Evolutionary conservation across 345 rosid genomes (phyloP).

Genomic region (Brassica juncea): DNA sequence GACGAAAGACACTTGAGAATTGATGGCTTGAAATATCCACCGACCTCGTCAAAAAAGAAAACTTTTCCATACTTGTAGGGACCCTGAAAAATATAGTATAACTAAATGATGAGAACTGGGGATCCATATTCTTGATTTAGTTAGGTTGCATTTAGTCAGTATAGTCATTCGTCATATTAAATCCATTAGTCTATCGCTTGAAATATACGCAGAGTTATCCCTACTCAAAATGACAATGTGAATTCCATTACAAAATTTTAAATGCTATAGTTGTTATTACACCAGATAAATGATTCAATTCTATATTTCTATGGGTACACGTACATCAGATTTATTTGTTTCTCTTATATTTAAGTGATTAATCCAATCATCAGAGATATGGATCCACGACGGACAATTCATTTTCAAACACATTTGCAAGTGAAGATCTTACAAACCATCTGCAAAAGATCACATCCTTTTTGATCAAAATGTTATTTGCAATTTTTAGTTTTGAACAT

Average conservation of each 20-base stretch:
- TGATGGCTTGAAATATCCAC: conserved; percentile 38
- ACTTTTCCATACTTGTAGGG: conserved; percentile 34
- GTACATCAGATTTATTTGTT: not conserved
- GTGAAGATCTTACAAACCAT: not conserved
- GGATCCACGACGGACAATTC: not conserved
- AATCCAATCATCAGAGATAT: conserved; percentile 5
- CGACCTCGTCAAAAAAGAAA: conserved; percentile 29
- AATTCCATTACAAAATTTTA: not conserved
- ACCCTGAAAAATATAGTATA: conserved; percentile 2
- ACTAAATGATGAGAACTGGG: not conserved
- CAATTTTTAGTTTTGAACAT: not conserved
- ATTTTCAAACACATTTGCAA: not conserved
- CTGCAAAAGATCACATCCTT: not conserved
- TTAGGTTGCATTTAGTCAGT: conserved; percentile 24
- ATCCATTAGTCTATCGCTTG: not conserved
- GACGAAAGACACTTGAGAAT: conserved; percentile 15
- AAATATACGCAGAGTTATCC: conserved; percentile 17
- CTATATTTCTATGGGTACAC: not conserved
- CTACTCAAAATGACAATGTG: conserved; percentile 10
- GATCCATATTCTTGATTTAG: conserved; percentile 16
- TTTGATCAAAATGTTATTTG: not conserved
- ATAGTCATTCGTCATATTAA: conserved; percentile 9
- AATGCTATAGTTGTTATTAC: not conserved
- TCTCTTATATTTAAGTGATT: not conserved
- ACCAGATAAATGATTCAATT: not conserved